Percentiles rank a stretch among this genome's conserved stretches.
phyloP scores from a whole-genome alignment of 495 filamentous ascomycete species.

The Podospora comata region DNA sequence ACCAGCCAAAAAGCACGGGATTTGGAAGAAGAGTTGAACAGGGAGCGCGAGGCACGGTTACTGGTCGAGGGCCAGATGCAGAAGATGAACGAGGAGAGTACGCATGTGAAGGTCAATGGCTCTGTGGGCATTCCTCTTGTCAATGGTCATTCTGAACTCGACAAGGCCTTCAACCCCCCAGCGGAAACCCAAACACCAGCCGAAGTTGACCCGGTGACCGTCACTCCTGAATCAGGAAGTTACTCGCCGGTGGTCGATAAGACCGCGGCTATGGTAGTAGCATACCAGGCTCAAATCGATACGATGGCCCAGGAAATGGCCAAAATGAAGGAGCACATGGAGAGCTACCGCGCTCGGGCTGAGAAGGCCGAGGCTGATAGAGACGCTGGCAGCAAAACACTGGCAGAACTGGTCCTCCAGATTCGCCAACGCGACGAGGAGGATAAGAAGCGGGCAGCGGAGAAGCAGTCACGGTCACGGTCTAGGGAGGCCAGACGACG shows the following conservation, averaged over 20 bases:
- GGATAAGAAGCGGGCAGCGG: slow-evolving; percentile 31
- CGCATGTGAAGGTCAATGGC: slow-evolving; percentile 38
- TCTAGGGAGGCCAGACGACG: slow-evolving; percentile 22
- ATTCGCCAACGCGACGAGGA: slow-evolving; percentile 66
- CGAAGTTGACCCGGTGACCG: slow-evolving; percentile 18
- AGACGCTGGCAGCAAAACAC: slow-evolving; percentile 60
- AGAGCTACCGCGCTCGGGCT: slow-evolving; percentile 70
- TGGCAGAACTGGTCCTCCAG: slow-evolving; percentile 86
- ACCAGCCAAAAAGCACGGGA: slow-evolving; percentile 76
- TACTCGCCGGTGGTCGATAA: slow-evolving; percentile 43
- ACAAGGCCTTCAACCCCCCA: slow-evolving; percentile 41
- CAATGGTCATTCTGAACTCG: slow-evolving; percentile 34
- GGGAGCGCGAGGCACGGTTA: slow-evolving; percentile 78
- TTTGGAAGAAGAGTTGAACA: slow-evolving; percentile 71
- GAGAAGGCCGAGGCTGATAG: slow-evolving; percentile 76
- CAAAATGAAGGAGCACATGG: slow-evolving; percentile 74
- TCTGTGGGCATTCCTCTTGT: slow-evolving; percentile 26
- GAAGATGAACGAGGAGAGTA: slow-evolving; percentile 59
- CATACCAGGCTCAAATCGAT: slow-evolving; percentile 72
- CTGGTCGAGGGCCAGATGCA: slow-evolving; percentile 77
- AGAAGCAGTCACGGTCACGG: slow-evolving; percentile 25
- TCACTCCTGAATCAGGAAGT: slow-evolving; percentile 26
- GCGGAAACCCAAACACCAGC: slow-evolving; percentile 30
- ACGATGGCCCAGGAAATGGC: slow-evolving; percentile 79
- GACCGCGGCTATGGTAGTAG: slow-evolving; percentile 41